Base-by-base conservation (phyloP, 2,329 filamentous ascomycete genomes). In the Hypoxylon sp. region DNA sequence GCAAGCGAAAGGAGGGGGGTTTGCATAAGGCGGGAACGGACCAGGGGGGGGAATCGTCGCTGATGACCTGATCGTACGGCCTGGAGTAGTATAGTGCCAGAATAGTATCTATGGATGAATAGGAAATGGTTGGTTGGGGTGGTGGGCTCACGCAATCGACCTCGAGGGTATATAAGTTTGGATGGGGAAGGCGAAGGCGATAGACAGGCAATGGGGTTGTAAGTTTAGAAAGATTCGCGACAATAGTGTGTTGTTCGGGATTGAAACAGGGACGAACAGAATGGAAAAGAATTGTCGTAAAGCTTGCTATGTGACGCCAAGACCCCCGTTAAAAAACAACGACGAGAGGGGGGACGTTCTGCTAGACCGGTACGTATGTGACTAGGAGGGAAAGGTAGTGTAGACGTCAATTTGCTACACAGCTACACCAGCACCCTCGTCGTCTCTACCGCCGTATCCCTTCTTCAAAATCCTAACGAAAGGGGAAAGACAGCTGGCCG, bases 221-320 rank as follows among this genome's bases (percentile, higher is more conserved):
- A 47, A 30, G 32, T 48, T 55, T 30, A 30, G 21, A 34, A 34
- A 29, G 51, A 43, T 39, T 61, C 52, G 52, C 52, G 25, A 45
- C 52, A 45, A 54, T 39, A 43, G 51, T 30, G 39, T 56, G 57
- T 46, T 62, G 63, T 55, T 63, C 51, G 30, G 51, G 56, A 50
- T 21, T 57, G 57, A 60, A 61, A 61, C 57, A 56, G 58, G 50
- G 51, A 61, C 37, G 39, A 27, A 37, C 54, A 45, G 45, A 52
- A 53, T 53, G 46, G 25, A 51, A 51, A 46, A 63, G 43, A 62
- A 55, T 62, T 52, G 56, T 50, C 47, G 46, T 62, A 69, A 66
- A 71, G 71, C 68, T 69, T 72, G 70, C 71, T 74, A 72, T 72
- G 72, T 71, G 70, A 74, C 68, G 71, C 74, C 73, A 73, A 73